Conservation (phyloP, 306 rosid species). For the Citrullus amarus region DNA sequence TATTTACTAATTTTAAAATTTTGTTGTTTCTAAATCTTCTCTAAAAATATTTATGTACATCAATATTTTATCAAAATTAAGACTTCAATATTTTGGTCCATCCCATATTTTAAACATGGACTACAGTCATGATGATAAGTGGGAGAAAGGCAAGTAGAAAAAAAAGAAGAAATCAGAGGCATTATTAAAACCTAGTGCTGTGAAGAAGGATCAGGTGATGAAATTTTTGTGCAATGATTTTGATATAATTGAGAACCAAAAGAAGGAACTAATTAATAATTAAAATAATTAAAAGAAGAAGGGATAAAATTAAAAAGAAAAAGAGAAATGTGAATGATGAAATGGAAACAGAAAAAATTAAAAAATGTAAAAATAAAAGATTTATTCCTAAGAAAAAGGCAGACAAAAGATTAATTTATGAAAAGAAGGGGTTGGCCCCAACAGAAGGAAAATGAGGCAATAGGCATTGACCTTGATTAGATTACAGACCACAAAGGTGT, state of each 20-base stretch:
- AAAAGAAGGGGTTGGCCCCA: not conserved
- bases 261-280: not conserved
- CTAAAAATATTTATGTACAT: no score
- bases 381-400: not conserved
- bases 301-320: no score
- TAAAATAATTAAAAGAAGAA: no score
- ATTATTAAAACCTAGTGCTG: not conserved
- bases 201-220: not conserved
- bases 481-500: conserved; percentile 27
- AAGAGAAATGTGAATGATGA: not conserved
- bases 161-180: not conserved
- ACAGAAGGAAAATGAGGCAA: not conserved
- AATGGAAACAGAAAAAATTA: not conserved
- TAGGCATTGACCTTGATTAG: not conserved
- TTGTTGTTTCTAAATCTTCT: no score
- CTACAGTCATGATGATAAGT: no score
- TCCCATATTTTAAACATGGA: no score
- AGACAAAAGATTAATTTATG: not conserved
- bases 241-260: not conserved
- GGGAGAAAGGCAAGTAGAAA: not conserved
- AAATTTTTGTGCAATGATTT: not conserved
- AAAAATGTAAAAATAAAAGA: no score
- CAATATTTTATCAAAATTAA: no score
- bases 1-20: no score
- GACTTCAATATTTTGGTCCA: no score